Base-by-base conservation (phyloP, 371 early-diverging fungal species). In the Rhizopus arrhizus region DNA sequence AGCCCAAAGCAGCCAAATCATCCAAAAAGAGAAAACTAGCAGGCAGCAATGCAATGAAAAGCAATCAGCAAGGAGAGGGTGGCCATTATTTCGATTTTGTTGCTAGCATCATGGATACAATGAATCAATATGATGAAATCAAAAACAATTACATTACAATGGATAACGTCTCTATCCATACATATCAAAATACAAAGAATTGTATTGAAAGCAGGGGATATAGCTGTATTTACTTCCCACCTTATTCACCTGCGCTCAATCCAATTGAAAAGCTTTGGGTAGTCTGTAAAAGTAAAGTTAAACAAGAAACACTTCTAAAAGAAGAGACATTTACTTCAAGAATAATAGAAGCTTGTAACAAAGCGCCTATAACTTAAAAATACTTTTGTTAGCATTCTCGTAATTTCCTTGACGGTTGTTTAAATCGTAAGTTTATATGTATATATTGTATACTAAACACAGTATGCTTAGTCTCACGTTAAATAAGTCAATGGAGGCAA, bases 21-120 rank as follows among this genome's bases (percentile, higher is more conserved):
- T 56, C 47, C 16, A 56, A 46, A 16, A 45, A 46, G 29, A 56
- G 56, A 45, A 45, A 56, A n/a, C 46, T 5, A 9, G 47, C 16
- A 5, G 35, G 2, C 32, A 29, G 55, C 1, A 8, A 5, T 16
- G 43, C 34, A 35, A 15, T 47, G 38, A 55, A 49, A 10, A 61
- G 60, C 45, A 42, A 40, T 10, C 53, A 43, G 13, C 55, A 50
- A 62, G 55, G 55, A 49, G 49, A 28, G 43, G 55, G 56, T 36
- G 48, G 48, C 4, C 61, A 61, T 16, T 57, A 53, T 15, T 46
- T 63, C 40, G 35, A 52, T 8, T 61, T 61, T 47, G n/a, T 61
- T n/a, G 41, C 49, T n/a, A 35, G 47, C 13, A 54, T 28, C 4
- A n/a, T 61, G 31, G 28, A 61, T 34, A 33, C 41, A 28, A 54